Percentiles rank a stretch among this genome's conserved stretches.
These are phyloP conservation scores for Papiliotrema laurentii DNA, from an alignment of 1,284 basidiomycete genomes.

Conservation along the genomic window DNA sequence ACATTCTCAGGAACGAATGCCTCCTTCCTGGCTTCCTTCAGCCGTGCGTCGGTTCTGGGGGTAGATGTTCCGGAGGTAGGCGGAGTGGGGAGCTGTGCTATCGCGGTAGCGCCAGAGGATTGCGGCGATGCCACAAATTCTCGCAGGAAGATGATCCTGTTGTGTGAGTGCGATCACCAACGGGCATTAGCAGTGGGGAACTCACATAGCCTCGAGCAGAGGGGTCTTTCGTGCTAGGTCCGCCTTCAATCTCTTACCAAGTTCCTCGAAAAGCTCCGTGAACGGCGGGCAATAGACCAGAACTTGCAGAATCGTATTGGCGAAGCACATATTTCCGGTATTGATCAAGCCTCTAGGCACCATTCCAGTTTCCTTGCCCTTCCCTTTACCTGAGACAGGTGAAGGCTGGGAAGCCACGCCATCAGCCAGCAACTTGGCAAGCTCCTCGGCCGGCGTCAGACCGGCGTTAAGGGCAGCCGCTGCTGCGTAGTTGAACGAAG, in stretches of 20 bases:
- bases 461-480: conserved; percentile 48
- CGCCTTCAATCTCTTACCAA: conserved; percentile 57
- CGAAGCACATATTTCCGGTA: conserved; percentile 96
- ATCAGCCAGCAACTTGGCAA: conserved; percentile 58
- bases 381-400: conserved; percentile 22
- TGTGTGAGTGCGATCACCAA: neutral
- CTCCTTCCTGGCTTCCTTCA: conserved; percentile 40
- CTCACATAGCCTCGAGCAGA: conserved; percentile 69
- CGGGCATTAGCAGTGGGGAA: conserved; percentile 2
- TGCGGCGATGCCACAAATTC: conserved; percentile 58
- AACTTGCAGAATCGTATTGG: conserved; percentile 86
- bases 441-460: conserved; percentile 55
- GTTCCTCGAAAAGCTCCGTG: conserved; percentile 68
- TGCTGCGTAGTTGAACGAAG: conserved; percentile 39
- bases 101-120: neutral
- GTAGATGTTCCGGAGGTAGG: conserved; percentile 21
- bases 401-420: conserved; percentile 41
- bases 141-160: conserved; percentile 65
- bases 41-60: conserved; percentile 21
- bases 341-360: conserved; percentile 84
- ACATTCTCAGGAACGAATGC: conserved; percentile 83
- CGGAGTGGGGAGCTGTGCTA: conserved; percentile 10
- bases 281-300: conserved; percentile 87
- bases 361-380: conserved; percentile 35
- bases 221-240: conserved; percentile 59